Base-by-base conservation (phyloP, 2,329 filamentous ascomycete species). In the Dactylellina leptospora region DNA sequence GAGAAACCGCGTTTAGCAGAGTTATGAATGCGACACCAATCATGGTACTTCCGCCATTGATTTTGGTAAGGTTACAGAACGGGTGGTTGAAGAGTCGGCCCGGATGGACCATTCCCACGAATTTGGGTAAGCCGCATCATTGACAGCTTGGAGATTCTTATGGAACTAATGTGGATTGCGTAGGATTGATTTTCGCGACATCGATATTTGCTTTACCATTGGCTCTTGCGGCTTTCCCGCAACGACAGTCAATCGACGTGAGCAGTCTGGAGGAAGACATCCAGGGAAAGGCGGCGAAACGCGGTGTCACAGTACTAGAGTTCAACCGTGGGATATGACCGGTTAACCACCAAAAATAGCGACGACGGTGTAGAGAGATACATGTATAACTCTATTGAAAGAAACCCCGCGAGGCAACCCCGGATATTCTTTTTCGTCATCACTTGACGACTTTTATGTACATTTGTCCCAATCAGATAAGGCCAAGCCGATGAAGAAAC, bases 21-120 rank as follows among this genome's bases (percentile, higher is more conserved):
- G 93, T 97, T 70, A 84, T 97, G 77, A 99, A 97, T 81, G 90
- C 92, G 72, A 96, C 91, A 10, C 95, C 95, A 9, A 95, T 99
- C 82, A 99, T 99, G 95, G 92, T 96, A 11, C 84, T 99, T 47
- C 95, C 95, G 42, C 92, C 95, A 20, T 83, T 99, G 78, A 82
- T 96, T 22, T 85, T 99, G 60, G 90, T 97, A 56, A 85, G 88
- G 75, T 83, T 99, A 76, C 93, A 99, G 84, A 86, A 88, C 80
- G 84, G 89, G 70, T 97, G 92, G 92, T 81, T 97, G 76, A 87
- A 88, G 82, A 83, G 84, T 74, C 86, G 91, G 75, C 95, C 93
- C 4, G 84, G 88, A 69, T 83, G 93, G 80, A 90, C 91, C 9
- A 82, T 90, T 63, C 92, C 93, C 0, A 83, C 97, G 47, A 99